phyloP scores from a whole-genome alignment of 306 rosid genomes.

The Malus fusca region DNA sequence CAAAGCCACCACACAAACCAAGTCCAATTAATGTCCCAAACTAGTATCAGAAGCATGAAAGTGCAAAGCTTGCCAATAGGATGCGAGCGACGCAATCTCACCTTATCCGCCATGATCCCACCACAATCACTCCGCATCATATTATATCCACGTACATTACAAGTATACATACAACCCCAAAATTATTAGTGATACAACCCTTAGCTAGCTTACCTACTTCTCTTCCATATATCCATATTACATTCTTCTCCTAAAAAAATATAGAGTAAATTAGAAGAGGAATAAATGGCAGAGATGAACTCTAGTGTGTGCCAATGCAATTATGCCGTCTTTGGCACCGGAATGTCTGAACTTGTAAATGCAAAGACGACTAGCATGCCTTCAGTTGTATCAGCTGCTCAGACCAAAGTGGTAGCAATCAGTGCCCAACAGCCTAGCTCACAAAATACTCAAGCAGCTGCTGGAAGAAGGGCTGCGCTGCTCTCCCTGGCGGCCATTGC shows the following conservation, averaged over 20 bases:
- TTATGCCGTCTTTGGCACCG: slow-evolving; percentile 55
- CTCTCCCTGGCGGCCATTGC: slow-evolving; percentile 53
- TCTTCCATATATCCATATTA: background rate
- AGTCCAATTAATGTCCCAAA: background rate
- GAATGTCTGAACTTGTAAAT: slow-evolving; percentile 32
- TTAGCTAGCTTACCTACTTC: too few species aligned
- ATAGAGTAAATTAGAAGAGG: background rate
- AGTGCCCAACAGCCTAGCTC: slow-evolving; percentile 44
- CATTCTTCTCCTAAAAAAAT: background rate
- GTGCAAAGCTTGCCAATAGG: slow-evolving; percentile 50
- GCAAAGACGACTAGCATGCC: slow-evolving; percentile 33
- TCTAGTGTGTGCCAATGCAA: slow-evolving; percentile 68
- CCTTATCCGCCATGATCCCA: slow-evolving; percentile 79
- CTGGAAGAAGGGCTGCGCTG: slow-evolving; percentile 66
- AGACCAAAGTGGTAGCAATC: slow-evolving; percentile 41
- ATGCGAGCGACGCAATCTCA: slow-evolving; percentile 57
- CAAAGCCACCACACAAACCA: slow-evolving; percentile 10
- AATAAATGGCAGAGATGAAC: slow-evolving; percentile 70
- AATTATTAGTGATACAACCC: background rate
- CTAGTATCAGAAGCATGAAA: background rate
- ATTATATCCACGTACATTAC: background rate
- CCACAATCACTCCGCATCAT: slow-evolving; percentile 38
- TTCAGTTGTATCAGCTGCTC: slow-evolving; percentile 4
- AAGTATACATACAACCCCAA: slow-evolving; percentile 18
- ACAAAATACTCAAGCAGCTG: background rate